A percentile compares a stretch with the other conserved stretches of the same genome.
Evolutionary conservation across 352 stramenopile species (phyloP).

Genomic region (Phytophthora sp.): DNA sequence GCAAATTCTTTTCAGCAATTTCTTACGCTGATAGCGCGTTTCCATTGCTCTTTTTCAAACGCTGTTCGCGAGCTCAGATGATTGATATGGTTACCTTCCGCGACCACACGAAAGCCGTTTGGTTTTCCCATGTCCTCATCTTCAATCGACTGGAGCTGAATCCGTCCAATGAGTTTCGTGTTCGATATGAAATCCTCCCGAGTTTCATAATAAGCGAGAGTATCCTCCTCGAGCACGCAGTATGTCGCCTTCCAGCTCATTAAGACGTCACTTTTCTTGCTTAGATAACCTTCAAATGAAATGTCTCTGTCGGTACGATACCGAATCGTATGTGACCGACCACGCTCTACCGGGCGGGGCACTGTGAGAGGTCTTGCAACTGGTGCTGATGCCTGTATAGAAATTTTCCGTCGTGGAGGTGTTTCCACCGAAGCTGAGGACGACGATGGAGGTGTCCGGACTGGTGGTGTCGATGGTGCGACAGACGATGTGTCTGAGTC

Average conservation of each 20-base stretch:
- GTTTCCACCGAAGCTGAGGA: constrained; percentile 17
- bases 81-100: constrained; percentile 69
- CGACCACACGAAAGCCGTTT: constrained; percentile 70
- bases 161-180: constrained; percentile 75
- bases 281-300: constrained; percentile 84
- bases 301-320: constrained; percentile 75
- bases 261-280: constrained; percentile 84
- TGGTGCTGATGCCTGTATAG: background rate
- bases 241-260: constrained; percentile 76
- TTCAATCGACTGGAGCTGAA: constrained; percentile 71
- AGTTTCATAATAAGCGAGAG: constrained; percentile 80
- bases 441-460: constrained; percentile 15
- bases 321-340: constrained; percentile 66
- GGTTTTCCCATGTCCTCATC: constrained; percentile 71
- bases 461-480: constrained; percentile 12
- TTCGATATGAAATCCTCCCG: constrained; percentile 86
- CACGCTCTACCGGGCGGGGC: constrained; percentile 29
- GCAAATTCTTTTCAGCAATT: background rate
- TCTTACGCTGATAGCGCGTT: constrained; percentile 65
- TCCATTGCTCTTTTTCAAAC: constrained; percentile 88
- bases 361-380: background rate
- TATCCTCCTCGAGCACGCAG: constrained; percentile 81
- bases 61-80: constrained; percentile 77
- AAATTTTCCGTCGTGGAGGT: constrained; percentile 9
- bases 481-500: constrained; percentile 36